These are phyloP conservation scores for Xylaria intraflava DNA, from an alignment of 495 filamentous ascomycete species.

Conservation along the genomic window DNA sequence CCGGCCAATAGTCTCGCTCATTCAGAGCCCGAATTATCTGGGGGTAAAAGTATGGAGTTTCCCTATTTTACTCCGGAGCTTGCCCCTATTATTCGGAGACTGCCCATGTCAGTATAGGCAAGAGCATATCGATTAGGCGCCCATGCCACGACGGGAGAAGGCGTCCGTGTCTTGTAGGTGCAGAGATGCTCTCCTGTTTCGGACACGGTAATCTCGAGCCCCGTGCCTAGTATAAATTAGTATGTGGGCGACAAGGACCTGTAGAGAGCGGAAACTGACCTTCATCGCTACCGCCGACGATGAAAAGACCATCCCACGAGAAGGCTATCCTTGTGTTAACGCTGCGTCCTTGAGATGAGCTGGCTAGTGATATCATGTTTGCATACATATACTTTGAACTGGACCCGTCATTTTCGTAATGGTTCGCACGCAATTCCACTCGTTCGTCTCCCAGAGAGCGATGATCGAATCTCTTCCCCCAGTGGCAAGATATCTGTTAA, in stretches of 20 bases:
- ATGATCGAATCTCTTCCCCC: slow-evolving; percentile 87
- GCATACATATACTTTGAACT: slow-evolving; percentile 67
- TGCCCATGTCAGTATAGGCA: slow-evolving; percentile 77
- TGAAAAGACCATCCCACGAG: slow-evolving; percentile 82
- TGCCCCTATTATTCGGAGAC: slow-evolving; percentile 73
- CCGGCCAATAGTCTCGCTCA: too few relatives aligned
- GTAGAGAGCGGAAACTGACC: slow-evolving; percentile 40
- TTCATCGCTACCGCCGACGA: slow-evolving; percentile 82
- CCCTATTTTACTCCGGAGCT: slow-evolving; percentile 37
- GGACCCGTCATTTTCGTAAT: slow-evolving; percentile 69
- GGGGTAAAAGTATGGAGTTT: too few relatives aligned
- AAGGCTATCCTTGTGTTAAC: slow-evolving; percentile 45
- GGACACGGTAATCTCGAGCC: slow-evolving; percentile 69
- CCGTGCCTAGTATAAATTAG: slow-evolving; percentile 33
- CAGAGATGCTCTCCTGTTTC: slow-evolving; percentile 85
- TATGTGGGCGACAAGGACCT: neutral
- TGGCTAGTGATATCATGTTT: neutral
- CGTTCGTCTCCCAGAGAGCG: slow-evolving; percentile 82
- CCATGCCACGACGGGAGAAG: slow-evolving; percentile 71
- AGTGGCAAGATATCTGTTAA: slow-evolving; percentile 73
- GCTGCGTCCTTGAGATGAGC: neutral
- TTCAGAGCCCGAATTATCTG: too few relatives aligned
- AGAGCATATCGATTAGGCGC: slow-evolving; percentile 84
- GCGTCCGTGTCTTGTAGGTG: slow-evolving; percentile 61
- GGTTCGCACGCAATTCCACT: slow-evolving; percentile 84